These are phyloP conservation scores for Aspergillus sp. DNA, from an alignment of 2,329 filamentous ascomycete genomes.

Conservation along the genomic window DNA sequence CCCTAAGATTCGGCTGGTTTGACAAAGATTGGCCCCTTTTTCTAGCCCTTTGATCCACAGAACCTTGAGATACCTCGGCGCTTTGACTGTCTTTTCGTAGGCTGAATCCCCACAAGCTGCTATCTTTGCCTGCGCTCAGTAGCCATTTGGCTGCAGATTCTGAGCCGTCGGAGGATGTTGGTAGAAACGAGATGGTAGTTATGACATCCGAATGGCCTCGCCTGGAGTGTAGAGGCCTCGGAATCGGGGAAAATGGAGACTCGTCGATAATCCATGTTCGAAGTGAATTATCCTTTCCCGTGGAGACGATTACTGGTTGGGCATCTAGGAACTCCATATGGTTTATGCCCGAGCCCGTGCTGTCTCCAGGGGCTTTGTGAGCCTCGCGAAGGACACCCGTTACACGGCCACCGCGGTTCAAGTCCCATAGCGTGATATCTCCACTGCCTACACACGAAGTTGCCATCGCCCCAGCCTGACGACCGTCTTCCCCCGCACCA, in stretches of 20 bases:
- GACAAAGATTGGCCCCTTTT: slow-evolving; percentile 51
- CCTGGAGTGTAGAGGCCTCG: slow-evolving; percentile 78
- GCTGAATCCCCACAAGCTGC: slow-evolving; percentile 96
- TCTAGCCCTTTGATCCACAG: slow-evolving; percentile 82
- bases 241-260: slow-evolving; percentile 81
- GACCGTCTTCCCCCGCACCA: slow-evolving; percentile 84
- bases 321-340: slow-evolving; percentile 86
- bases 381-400: slow-evolving; percentile 84
- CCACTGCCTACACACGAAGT: slow-evolving; percentile 77
- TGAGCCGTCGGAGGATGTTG: slow-evolving; percentile 82
- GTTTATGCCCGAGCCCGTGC: slow-evolving; percentile 72
- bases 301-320: slow-evolving; percentile 86
- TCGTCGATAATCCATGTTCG: slow-evolving; percentile 98
- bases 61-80: slow-evolving; percentile 87
- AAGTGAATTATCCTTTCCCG: slow-evolving; percentile 87
- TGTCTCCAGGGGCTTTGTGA: slow-evolving; percentile 62
- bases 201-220: slow-evolving; percentile 88
- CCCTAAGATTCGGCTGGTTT: slow-evolving; percentile 62
- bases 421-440: slow-evolving; percentile 93
- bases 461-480: slow-evolving; percentile 87
- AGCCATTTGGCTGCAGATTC: slow-evolving; percentile 92
- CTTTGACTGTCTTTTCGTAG: slow-evolving; percentile 91
- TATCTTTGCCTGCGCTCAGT: slow-evolving; percentile 82
- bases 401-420: slow-evolving; percentile 83
- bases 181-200: slow-evolving; percentile 78